phyloP scores from a whole-genome alignment of 176 grass and related monocot species.

The Rhynchospora pubera region DNA sequence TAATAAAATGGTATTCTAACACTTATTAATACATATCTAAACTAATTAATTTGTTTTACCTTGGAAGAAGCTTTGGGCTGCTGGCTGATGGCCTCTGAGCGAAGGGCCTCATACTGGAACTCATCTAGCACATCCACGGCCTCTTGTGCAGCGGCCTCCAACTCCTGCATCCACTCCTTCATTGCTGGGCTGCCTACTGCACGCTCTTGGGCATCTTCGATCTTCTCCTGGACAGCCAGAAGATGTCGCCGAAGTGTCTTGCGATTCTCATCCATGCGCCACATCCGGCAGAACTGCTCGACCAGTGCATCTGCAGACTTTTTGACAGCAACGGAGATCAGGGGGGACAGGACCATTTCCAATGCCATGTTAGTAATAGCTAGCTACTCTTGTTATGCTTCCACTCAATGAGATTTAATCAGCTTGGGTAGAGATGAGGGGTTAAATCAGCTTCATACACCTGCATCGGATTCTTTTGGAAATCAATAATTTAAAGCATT shows the following conservation, averaged over 20 bases:
- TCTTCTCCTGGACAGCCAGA: neutral
- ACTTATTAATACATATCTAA: neutral
- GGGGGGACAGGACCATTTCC: neutral
- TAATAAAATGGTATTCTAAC: neutral
- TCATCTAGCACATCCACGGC: constrained; percentile 34
- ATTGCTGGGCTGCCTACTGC: too few species aligned
- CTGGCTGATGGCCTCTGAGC: neutral
- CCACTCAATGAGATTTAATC: too few species aligned
- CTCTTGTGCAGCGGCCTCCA: neutral
- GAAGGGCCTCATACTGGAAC: neutral
- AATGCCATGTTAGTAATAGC: neutral
- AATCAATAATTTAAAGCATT: too few species aligned
- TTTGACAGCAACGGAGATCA: neutral
- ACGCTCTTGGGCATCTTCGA: neutral
- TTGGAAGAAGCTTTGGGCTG: neutral
- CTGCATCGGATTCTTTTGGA: too few species aligned
- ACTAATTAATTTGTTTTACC: too few species aligned
- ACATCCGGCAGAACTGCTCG: neutral
- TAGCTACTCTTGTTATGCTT: too few species aligned
- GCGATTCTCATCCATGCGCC: neutral
- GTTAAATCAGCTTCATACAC: too few species aligned
- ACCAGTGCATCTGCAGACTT: neutral
- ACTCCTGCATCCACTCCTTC: neutral
- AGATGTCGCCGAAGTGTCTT: neutral
- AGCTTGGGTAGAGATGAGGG: too few species aligned